Evolutionary conservation across 345 rosid genomes (phyloP).

Genomic region (Lenwebbia sp.): DNA sequence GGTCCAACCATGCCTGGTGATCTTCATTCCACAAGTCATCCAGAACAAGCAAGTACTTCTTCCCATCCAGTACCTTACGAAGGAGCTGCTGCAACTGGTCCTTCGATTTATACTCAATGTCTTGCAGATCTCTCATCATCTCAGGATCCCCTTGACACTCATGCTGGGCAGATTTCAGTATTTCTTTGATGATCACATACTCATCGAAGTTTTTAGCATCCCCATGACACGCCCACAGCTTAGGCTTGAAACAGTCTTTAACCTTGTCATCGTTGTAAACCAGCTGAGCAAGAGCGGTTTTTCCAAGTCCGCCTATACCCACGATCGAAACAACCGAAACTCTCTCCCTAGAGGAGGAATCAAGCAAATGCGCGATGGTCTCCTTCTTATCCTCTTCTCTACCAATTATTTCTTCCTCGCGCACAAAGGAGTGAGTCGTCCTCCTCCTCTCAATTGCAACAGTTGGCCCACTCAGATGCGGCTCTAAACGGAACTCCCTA

Average conservation of each 20-base stretch:
- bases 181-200: no score
- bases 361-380: background rate
- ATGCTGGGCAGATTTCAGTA: background rate
- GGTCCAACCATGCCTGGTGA: constrained; percentile 12
- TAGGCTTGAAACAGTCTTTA: background rate
- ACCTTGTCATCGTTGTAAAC: constrained; percentile 13
- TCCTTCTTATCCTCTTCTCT: constrained; percentile 13
- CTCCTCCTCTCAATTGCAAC: background rate
- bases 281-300: constrained; percentile 27
- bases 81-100: background rate
- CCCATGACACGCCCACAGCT: constrained; percentile 15
- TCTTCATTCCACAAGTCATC: constrained; percentile 5
- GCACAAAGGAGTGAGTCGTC: background rate
- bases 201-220: constrained; percentile 1
- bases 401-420: constrained; percentile 8
- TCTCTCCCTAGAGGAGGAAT: background rate
- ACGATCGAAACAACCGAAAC: constrained; percentile 13
- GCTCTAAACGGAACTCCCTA: background rate
- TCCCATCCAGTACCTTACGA: background rate
- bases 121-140: background rate
- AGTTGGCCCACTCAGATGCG: background rate
- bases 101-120: background rate
- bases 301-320: constrained; percentile 25
- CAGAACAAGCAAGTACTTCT: no score
- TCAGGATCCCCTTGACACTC: background rate